Evolutionary conservation across 2,329 filamentous ascomycete species (phyloP).

Genomic region (Pyrenophora teres): DNA sequence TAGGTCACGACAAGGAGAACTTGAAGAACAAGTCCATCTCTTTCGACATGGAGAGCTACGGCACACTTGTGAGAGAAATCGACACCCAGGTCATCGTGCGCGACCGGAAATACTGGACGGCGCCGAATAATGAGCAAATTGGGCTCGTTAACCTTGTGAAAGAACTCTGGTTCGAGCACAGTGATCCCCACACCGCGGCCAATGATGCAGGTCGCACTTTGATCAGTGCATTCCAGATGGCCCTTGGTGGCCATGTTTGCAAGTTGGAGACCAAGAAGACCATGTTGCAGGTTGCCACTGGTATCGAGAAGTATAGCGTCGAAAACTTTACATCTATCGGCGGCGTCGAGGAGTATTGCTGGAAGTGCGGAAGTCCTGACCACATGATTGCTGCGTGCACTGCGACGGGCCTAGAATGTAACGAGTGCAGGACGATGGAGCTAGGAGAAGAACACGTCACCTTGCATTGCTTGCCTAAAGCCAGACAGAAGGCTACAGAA

Average conservation of each 20-base stretch:
- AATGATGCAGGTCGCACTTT: constrained; percentile 31
- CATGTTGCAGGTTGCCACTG: constrained; percentile 8
- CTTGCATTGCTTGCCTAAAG: constrained; percentile 9
- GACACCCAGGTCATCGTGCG: constrained; percentile 32
- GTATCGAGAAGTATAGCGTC: constrained; percentile 12
- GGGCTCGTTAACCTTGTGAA: constrained; percentile 15
- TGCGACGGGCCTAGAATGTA: constrained; percentile 6
- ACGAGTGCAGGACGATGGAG: constrained; percentile 3
- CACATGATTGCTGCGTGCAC: constrained; percentile 13
- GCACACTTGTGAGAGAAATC: constrained; percentile 23
- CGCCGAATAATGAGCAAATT: constrained; percentile 9
- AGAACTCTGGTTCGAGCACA: constrained; percentile 17
- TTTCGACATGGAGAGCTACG: constrained; percentile 15
- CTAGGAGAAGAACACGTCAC: constrained; percentile 9
- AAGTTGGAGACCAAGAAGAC: not conserved
- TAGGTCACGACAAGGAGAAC: constrained; percentile 27
- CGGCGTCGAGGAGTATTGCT: constrained; percentile 15
- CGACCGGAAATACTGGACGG: constrained; percentile 2
- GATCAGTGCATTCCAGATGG: constrained; percentile 29
- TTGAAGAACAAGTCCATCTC: constrained; percentile 17
- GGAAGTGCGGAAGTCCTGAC: constrained; percentile 7
- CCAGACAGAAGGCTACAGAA: not conserved
- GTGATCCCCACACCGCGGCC: constrained; percentile 27
- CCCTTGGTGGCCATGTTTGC: constrained; percentile 1
- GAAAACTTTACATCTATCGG: constrained; percentile 10